phyloP scores from a whole-genome alignment of 495 filamentous ascomycete species.

The Xanthoparmelia taractica region DNA sequence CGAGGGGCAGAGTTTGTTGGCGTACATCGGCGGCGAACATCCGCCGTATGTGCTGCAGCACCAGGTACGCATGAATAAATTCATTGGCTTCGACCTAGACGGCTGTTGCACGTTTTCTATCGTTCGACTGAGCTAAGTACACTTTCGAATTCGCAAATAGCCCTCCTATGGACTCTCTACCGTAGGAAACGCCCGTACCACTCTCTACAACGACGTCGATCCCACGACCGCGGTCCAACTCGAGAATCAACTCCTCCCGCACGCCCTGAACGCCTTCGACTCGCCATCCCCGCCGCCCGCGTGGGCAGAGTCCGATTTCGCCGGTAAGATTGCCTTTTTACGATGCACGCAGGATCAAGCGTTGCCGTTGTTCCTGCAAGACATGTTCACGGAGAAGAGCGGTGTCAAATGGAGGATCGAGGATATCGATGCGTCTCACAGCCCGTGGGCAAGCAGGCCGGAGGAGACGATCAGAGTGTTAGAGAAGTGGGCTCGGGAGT shows the following conservation, averaged over 20 bases:
- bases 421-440: slow-evolving; percentile 29
- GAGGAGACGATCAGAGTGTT: too few species aligned
- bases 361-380: slow-evolving; percentile 30
- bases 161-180: neutral
- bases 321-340: slow-evolving; percentile 31
- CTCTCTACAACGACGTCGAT: slow-evolving; percentile 31
- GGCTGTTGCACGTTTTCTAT: too few species aligned
- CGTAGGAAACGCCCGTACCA: slow-evolving; percentile 17
- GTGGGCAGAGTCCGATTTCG: slow-evolving; percentile 25
- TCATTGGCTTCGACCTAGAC: too few species aligned
- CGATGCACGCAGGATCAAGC: slow-evolving; percentile 32
- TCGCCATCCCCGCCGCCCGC: slow-evolving; percentile 11
- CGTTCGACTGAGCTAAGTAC: neutral
- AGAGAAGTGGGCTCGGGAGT: too few species aligned
- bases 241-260: slow-evolving; percentile 16
- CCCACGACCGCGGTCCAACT: slow-evolving; percentile 22
- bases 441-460: slow-evolving; percentile 29
- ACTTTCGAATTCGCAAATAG: neutral
- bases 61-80: slow-evolving; percentile 14
- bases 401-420: slow-evolving; percentile 26
- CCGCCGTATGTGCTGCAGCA: slow-evolving; percentile 29
- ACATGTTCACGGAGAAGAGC: slow-evolving; percentile 28
- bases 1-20: slow-evolving; percentile 33
- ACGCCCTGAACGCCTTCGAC: slow-evolving; percentile 29
- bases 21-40: slow-evolving; percentile 31